Evolutionary conservation across 2,329 filamentous ascomycete genomes (phyloP).

Genomic region (Pestalotiopsis fici): DNA sequence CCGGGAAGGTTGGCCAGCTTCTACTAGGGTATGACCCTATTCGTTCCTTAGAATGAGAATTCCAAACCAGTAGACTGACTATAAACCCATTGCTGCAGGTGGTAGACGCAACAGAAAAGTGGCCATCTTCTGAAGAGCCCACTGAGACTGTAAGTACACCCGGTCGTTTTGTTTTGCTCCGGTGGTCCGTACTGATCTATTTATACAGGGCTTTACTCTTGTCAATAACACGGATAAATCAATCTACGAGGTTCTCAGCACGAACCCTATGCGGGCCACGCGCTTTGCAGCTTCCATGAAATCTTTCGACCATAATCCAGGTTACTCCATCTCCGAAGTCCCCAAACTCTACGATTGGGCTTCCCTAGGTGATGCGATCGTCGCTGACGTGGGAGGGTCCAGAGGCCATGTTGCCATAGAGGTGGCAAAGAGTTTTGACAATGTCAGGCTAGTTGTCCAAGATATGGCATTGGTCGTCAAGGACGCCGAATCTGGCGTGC

Average conservation of each 20-base stretch:
- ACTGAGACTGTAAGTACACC: slow-evolving; percentile 34
- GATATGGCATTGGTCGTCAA: slow-evolving; percentile 26
- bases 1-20: slow-evolving; percentile 29
- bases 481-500: slow-evolving; percentile 14
- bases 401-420: slow-evolving; percentile 24
- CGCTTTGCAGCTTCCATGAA: slow-evolving; percentile 9
- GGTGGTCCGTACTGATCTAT: slow-evolving; percentile 8
- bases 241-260: background rate
- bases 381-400: slow-evolving; percentile 24
- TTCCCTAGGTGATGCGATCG: slow-evolving; percentile 4
- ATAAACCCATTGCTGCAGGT: slow-evolving; percentile 11
- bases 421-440: slow-evolving; percentile 23
- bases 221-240: slow-evolving; percentile 15
- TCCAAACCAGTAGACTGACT: background rate
- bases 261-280: background rate
- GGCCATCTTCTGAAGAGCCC: slow-evolving; percentile 34
- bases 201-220: slow-evolving; percentile 27
- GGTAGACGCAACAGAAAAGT: slow-evolving; percentile 33
- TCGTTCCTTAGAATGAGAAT: background rate
- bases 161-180: slow-evolving; percentile 13
- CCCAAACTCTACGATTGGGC: slow-evolving; percentile 9
- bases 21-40: slow-evolving; percentile 19
- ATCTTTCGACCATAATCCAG: background rate
- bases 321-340: background rate
- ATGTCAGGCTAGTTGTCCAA: slow-evolving; percentile 33